Evolutionary conservation across 192 early-diverging fungal species (phyloP).

Genomic region (Mortierella claussenii): DNA sequence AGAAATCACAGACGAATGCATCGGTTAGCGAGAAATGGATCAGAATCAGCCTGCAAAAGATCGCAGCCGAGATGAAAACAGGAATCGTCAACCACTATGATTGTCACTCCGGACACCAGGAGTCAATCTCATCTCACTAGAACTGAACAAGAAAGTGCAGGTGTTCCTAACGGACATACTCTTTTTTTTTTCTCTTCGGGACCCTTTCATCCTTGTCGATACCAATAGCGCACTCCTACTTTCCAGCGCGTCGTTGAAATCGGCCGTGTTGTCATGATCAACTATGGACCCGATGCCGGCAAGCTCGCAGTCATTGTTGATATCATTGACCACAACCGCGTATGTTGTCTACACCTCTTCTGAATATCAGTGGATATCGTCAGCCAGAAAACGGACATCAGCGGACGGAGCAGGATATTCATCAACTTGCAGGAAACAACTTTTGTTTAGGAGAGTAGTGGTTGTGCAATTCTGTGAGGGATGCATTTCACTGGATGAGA

Average conservation of each 20-base stretch:
- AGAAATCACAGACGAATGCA: background rate
- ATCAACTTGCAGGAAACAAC: no score
- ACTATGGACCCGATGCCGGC: slow-evolving; percentile 92
- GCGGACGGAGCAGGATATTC: no score
- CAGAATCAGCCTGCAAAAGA: background rate
- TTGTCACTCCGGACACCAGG: no score
- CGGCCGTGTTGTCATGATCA: slow-evolving; percentile 97
- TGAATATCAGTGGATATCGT: background rate
- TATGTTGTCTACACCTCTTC: slow-evolving; percentile 44
- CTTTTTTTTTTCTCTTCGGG: background rate
- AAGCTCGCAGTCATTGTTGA: slow-evolving; percentile 99
- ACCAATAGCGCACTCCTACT: slow-evolving; percentile 57
- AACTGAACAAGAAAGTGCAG: background rate
- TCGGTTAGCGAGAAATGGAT: no score
- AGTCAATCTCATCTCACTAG: no score
- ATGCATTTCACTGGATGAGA: no score
- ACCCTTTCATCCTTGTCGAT: no score
- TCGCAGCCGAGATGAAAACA: no score
- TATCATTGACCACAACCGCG: slow-evolving; percentile 99
- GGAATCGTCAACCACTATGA: no score
- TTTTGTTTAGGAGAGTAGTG: no score
- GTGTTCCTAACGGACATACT: slow-evolving; percentile 8
- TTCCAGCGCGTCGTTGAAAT: slow-evolving; percentile 97
- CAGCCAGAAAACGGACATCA: background rate
- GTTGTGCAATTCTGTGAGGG: no score